Conservation (phyloP, 129 eudicot genomes). For the Chrysanthemum lavandulifolium region DNA sequence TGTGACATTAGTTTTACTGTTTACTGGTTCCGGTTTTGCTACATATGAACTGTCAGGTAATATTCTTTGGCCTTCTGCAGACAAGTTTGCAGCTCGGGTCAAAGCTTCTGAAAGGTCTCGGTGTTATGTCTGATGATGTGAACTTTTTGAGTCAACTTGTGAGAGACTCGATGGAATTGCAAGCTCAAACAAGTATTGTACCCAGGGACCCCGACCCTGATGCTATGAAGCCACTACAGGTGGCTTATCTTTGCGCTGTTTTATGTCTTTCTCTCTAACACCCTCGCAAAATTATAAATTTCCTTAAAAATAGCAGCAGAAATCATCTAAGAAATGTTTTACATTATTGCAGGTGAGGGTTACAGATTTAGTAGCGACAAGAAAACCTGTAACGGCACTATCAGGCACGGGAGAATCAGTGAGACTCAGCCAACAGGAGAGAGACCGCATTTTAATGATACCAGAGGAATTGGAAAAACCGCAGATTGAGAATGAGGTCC, state of each 20-base stretch:
- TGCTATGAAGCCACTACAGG: conserved; percentile 80
- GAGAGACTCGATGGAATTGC: conserved; percentile 87
- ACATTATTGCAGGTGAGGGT: conserved; percentile 54
- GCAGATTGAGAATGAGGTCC: conserved; percentile 4
- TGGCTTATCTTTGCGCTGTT: conserved; percentile 12
- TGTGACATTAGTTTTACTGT: conserved; percentile 15
- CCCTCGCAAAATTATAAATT: background rate
- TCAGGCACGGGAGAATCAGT: conserved; percentile 32
- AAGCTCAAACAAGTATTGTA: conserved; percentile 63
- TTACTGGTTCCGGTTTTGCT: background rate
- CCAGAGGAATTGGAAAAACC: conserved; percentile 29
- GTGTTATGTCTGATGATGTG: conserved; percentile 96
- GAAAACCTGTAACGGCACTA: conserved; percentile 25
- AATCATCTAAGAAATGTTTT: background rate
- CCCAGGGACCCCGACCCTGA: conserved; percentile 47
- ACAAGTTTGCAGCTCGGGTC: conserved; percentile 98
- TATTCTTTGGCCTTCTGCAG: conserved; percentile 34
- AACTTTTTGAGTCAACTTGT: conserved; percentile 75
- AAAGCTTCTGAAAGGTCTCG: conserved; percentile 89
- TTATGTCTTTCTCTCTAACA: background rate
- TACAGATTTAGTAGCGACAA: conserved; percentile 49
- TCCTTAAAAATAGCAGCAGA: background rate
- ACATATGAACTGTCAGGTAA: no score
- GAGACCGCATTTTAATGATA: conserved; percentile 34
- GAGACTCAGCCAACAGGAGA: conserved; percentile 36